Evolutionary conservation across 306 rosid species (phyloP), one percentile per base, ranked within the genome.

Genomic region (Prunus kanzakura): DNA sequence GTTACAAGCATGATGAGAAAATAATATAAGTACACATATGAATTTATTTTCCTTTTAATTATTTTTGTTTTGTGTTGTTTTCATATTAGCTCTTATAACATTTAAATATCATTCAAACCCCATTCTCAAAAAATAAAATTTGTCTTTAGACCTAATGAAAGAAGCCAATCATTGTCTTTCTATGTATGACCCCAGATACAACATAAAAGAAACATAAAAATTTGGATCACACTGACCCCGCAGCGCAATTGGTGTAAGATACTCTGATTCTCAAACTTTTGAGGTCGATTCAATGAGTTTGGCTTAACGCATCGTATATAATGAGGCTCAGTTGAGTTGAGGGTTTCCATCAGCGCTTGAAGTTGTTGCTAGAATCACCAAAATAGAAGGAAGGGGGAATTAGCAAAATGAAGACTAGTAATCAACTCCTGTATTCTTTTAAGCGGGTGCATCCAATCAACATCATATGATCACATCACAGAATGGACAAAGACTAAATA

Each of bases 231-330:
- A 90, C 98, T 88, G 15, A 95, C 98, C 96, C 98, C 98, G 35
- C 97, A 95, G 67, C 98, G 97, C 64, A 95, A 81, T 73, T 95
- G 98, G 82, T 95, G 98, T 74, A 92, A 82, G 85, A 95, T 89
- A 72, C 98, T 95, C 75, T 76, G 80, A 78, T 86, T 95, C 89
- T 95, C 98, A 85, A 95, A 95, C 56, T 81, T 87, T 57, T 95
- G 98, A 1, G 98, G 97, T 60, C 51, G 95, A 82, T 95, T 95
- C 81, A 89, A 82, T 73, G 97, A 92, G 82, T 92, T 95, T 49
- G 98, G 98, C 84, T 95, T 95, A 87, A 95, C 97, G 70, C 98
- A 95, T 46, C 98, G 93, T 75, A 95, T 81, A 83, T 95, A 95
- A 84, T 95, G 97, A 73, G 98, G 98, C 86, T 95, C 97, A 41